These are phyloP conservation scores for Adiantum capillusveneris DNA, from an alignment of 75 land plant species.

Conservation along the genomic window DNA sequence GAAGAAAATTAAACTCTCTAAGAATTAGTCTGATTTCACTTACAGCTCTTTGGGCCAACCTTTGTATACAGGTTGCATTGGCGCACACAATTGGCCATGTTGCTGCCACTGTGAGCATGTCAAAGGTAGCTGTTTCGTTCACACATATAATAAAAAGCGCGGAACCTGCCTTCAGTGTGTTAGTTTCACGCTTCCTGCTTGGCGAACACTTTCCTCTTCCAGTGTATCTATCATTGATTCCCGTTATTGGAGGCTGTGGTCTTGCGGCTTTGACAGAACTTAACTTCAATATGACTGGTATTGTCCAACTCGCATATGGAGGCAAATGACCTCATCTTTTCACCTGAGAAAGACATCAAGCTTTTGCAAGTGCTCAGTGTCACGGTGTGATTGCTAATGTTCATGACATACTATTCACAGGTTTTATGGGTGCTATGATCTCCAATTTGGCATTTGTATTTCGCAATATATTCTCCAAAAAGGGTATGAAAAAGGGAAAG, in stretches of 20 bases:
- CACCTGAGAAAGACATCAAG: neutral
- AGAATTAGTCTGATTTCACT: no score
- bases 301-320: no score
- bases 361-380: neutral
- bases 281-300: conserved; percentile 78
- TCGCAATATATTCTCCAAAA: conserved; percentile 86
- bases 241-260: conserved; percentile 68
- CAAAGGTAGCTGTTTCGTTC: conserved; percentile 83
- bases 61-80: conserved; percentile 29
- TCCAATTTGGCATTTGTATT: conserved; percentile 81
- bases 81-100: conserved; percentile 88
- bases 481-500: conserved; percentile 73
- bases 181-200: conserved; percentile 55
- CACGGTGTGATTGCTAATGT: no score
- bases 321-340: neutral
- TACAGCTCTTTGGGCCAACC: no score
- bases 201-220: conserved; percentile 56
- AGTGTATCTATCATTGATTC: conserved; percentile 63
- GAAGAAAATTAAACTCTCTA: no score
- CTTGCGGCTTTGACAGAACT: conserved; percentile 74
- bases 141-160: conserved; percentile 84
- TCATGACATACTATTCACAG: conserved; percentile 14
- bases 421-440: conserved; percentile 84
- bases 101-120: conserved; percentile 86
- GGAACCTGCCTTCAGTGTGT: conserved; percentile 80